Base-by-base conservation (phyloP, 768 basidiomycete species). In the Phylloporus sp. region DNA sequence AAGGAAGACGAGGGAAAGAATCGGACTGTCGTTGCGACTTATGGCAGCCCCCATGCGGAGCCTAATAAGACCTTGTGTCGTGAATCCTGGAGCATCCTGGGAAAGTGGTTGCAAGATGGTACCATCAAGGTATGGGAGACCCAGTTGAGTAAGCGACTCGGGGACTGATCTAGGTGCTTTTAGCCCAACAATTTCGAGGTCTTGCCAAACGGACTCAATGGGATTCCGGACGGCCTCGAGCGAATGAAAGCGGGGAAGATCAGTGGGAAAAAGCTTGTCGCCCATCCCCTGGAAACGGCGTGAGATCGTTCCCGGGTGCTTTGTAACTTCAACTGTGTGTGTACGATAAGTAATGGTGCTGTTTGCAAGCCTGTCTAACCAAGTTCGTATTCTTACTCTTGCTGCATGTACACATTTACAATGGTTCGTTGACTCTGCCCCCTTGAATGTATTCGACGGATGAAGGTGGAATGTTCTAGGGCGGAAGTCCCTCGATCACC, bases 251-350 rank as follows among this genome's bases (percentile, higher is more conserved):
- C 50, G 3, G 64, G 69, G 9, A 45, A 70, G 44, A 63, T 76
- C 24, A 75, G 72, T n/a, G 75, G 69, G 5, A 56, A 49, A 14
- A 78, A 78, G 55, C 54, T 78, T 17, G 64, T 78, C 9, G 70
- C 49, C 1, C 68, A 60, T 43, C 75, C 74, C 15, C 67, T 68
- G 46, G 70, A 75, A 31, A 69, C 67, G 7, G 49, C 33, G 42
- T 65, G 41, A 50, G 50, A 20, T 6, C 10, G 6, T 31, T 17
- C 20, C 24, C 20, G 13, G 39, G 7, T 8, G 23, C 6, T 28
- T 31, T 10, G 13, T 13, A n/a, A 32, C 28, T 21, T 38, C 20
- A 17, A 23, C 7, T 28, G 3, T 21, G 22, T 29, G 46, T 64
- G 51, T 61, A 63, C 5, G 56, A 61, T 36, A 55, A 54, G 42